Base-by-base conservation (phyloP, 1,284 basidiomycete species). In the Austropuccinia psidii region DNA sequence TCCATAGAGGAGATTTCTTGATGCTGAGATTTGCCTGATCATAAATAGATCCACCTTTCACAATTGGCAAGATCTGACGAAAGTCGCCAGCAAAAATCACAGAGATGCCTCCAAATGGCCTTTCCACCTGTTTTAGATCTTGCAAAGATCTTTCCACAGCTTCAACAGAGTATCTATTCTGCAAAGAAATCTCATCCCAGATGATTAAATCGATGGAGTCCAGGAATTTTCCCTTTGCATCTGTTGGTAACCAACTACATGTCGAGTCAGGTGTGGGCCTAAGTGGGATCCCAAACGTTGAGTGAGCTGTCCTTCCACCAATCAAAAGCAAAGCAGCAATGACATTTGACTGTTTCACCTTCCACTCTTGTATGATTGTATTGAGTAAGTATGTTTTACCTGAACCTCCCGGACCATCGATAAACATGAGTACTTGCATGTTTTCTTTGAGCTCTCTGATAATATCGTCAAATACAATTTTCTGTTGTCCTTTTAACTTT, bases 231-330 rank as follows among this genome's bases (percentile, higher is more conserved):
- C 24, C 33, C 8, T 19, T 8, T 19, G 4, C 2, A 15, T 37
- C 27, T 27, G 39, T 2, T 1, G 9, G n/a, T 1, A 29, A n/a
- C 19, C 6, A 62, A 27, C 19, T 43, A 17, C 60, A 62, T n/a
- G 19, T 17, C 19, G 60, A 6, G 1, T 2, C 5, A 1, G 9
- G 2, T n/a, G 41, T 19, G 3, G 47, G 8, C 6, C 24, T 24
- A 2, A 62, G 39, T 27, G 84, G 83, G 37, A 85, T 84, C 54
- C 82, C 82, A 79, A 84, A 84, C 1, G 75, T 74, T 0, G 83
- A 85, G 76, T 84, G 82, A 5, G 83, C 79, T 45, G 83, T 85
- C 0, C 79, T 76, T 1, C 84, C 83, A 33, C 83, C 83, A 5
- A 64, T 76, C 0, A 85, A 70, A 0, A 85, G 77, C 0, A 85